phyloP scores from a whole-genome alignment of 306 rosid species.

The Gastrolobium villosum region DNA sequence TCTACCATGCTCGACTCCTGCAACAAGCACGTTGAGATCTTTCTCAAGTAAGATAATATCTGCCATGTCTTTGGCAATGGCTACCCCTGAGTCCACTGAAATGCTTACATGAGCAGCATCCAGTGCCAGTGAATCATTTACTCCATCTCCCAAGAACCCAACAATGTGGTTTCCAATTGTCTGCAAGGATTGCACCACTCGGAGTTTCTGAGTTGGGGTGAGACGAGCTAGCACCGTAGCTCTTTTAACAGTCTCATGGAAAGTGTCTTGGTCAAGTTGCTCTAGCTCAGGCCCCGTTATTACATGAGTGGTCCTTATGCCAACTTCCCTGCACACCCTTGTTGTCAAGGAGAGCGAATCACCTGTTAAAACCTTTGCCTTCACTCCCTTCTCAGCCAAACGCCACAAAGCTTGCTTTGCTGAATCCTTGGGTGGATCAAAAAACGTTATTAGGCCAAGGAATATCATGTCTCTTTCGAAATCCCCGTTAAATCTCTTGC shows the following conservation, averaged over 20 bases:
- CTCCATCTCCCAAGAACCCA: slow-evolving; percentile 87
- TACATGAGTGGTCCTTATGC: slow-evolving; percentile 74
- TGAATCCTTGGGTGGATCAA: slow-evolving; percentile 89
- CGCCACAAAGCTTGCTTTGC: slow-evolving; percentile 87
- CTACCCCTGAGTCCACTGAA: slow-evolving; percentile 84
- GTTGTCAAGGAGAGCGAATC: slow-evolving; percentile 77
- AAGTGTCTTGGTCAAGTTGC: slow-evolving; percentile 68
- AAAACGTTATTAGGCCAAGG: slow-evolving; percentile 84
- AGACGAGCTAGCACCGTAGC: slow-evolving; percentile 88
- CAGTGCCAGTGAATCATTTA: slow-evolving; percentile 78
- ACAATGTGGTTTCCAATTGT: slow-evolving; percentile 72
- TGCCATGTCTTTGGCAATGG: slow-evolving; percentile 87
- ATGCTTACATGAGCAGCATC: slow-evolving; percentile 90
- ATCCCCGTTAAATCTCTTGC: slow-evolving; percentile 45
- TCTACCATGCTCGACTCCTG: slow-evolving; percentile 88
- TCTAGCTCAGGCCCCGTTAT: slow-evolving; percentile 88
- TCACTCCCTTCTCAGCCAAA: slow-evolving; percentile 84
- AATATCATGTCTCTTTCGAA: slow-evolving; percentile 77
- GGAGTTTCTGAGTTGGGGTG: slow-evolving; percentile 82
- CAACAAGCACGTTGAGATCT: slow-evolving; percentile 81
- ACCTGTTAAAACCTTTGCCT: slow-evolving; percentile 86
- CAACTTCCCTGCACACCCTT: slow-evolving; percentile 85
- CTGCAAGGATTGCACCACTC: slow-evolving; percentile 84
- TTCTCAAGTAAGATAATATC: slow-evolving; percentile 88
- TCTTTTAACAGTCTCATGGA: slow-evolving; percentile 73